phyloP scores from a whole-genome alignment of 106 monocot genomes.

The Phalaenopsis aphrodite region DNA sequence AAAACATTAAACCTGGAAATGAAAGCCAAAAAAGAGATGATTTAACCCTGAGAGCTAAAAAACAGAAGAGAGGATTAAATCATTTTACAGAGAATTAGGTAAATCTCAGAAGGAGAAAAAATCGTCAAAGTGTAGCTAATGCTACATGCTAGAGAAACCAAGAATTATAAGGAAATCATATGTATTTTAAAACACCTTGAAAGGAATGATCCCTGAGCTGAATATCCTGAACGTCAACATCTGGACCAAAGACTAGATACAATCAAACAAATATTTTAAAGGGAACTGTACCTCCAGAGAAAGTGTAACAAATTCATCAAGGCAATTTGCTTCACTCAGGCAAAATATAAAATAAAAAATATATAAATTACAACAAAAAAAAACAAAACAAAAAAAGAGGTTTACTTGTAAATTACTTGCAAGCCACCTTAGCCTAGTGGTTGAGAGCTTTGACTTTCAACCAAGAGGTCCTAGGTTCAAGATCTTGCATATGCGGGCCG shows the following conservation, averaged over 20 bases:
- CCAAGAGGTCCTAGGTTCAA: too few species aligned
- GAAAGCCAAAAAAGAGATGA: neutral
- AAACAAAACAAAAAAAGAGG: too few species aligned
- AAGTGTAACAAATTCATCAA: neutral
- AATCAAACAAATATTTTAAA: neutral
- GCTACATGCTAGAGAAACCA: neutral
- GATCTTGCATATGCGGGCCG: too few species aligned
- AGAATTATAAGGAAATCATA: neutral
- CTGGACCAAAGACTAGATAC: slow-evolving; percentile 2
- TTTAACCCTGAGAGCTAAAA: neutral
- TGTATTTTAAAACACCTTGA: slow-evolving; percentile 3
- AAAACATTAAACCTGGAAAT: neutral
- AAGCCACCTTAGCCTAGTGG: too few species aligned
- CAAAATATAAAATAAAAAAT: too few species aligned
- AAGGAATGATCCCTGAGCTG: neutral
- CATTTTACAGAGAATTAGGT: neutral
- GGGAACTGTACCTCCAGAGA: neutral
- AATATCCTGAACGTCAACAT: slow-evolving; percentile 3
- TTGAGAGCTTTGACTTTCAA: too few species aligned
- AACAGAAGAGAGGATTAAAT: neutral
- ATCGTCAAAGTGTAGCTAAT: neutral
- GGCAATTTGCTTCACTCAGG: neutral
- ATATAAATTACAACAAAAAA: too few species aligned
- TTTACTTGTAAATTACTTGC: too few species aligned
- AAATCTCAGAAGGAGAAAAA: neutral